These are phyloP conservation scores for Talaromyces albobiverticillius DNA, from an alignment of 2,329 filamentous ascomycete genomes.

Conservation along the genomic window DNA sequence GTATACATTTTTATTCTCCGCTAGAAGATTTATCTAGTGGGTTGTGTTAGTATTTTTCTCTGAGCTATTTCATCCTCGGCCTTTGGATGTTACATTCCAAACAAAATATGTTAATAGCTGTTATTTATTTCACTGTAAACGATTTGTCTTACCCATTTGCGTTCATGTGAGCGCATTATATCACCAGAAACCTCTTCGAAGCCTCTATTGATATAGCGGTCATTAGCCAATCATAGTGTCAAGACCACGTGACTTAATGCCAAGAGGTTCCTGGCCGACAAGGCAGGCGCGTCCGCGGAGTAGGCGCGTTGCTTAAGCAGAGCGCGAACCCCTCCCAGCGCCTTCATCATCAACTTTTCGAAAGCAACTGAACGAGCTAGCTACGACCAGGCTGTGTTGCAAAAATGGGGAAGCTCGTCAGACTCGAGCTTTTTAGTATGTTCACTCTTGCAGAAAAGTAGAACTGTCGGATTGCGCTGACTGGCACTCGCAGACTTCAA, in stretches of 20 bases:
- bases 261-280: conserved; percentile 4
- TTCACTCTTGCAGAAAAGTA: background rate
- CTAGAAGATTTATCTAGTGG: background rate
- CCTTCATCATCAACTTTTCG: background rate
- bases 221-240: background rate
- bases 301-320: conserved; percentile 5
- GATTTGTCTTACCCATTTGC: no score
- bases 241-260: conserved; percentile 2
- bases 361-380: background rate
- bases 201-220: no score
- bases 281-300: conserved; percentile 5
- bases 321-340: conserved; percentile 11
- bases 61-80: background rate
- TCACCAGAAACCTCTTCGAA: no score
- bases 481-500: conserved; percentile 73
- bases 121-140: no score
- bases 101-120: no score
- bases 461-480: background rate
- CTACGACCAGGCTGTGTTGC: conserved; percentile 24
- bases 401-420: conserved; percentile 92
- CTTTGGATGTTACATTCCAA: background rate
- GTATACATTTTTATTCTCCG: background rate
- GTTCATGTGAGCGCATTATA: no score
- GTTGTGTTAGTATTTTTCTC: background rate
- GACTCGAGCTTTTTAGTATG: conserved; percentile 87